Evolutionary conservation across 2,329 filamentous ascomycete genomes (phyloP).

Genomic region (Parafenestella ontariensis): DNA sequence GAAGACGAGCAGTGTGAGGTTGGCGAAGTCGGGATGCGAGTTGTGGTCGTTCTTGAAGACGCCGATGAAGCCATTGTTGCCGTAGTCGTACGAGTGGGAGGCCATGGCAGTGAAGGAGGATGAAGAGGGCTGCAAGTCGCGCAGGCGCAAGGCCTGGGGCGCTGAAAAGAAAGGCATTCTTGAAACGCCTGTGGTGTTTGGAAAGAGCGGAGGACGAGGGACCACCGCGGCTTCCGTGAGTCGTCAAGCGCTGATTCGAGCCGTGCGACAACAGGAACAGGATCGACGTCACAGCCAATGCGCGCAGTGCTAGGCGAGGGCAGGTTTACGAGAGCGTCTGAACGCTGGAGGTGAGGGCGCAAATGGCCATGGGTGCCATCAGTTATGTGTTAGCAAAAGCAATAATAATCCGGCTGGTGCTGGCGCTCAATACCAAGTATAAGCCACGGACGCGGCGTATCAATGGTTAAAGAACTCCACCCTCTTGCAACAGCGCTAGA

Average conservation of each 20-base stretch:
- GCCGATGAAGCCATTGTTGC: conserved; percentile 36
- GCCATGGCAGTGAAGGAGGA: conserved; percentile 44
- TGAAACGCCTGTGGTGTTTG: conserved; percentile 10
- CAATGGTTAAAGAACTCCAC: neutral
- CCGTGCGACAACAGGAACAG: conserved; percentile 9
- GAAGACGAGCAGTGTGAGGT: conserved; percentile 84
- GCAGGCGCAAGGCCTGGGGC: conserved; percentile 48
- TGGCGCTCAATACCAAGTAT: neutral
- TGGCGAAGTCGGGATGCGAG: conserved; percentile 68
- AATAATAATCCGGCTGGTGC: neutral
- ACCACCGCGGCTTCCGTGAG: conserved; percentile 25
- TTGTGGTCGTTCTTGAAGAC: conserved; percentile 48
- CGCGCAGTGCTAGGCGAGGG: conserved; percentile 1
- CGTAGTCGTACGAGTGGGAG: conserved; percentile 40
- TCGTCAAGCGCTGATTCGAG: conserved; percentile 28
- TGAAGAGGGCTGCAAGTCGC: conserved; percentile 27
- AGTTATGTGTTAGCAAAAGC: no score
- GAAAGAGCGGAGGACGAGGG: conserved; percentile 19
- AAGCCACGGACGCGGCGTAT: neutral
- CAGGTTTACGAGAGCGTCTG: conserved; percentile 10
- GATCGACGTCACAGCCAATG: conserved; percentile 27
- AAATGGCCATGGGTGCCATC: conserved; percentile 10
- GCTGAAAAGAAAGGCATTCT: conserved; percentile 42
- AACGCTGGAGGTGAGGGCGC: conserved; percentile 1
- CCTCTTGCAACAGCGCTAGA: neutral